phyloP scores from a whole-genome alignment of 768 basidiomycete genomes.

The Amanita fuliginea region DNA sequence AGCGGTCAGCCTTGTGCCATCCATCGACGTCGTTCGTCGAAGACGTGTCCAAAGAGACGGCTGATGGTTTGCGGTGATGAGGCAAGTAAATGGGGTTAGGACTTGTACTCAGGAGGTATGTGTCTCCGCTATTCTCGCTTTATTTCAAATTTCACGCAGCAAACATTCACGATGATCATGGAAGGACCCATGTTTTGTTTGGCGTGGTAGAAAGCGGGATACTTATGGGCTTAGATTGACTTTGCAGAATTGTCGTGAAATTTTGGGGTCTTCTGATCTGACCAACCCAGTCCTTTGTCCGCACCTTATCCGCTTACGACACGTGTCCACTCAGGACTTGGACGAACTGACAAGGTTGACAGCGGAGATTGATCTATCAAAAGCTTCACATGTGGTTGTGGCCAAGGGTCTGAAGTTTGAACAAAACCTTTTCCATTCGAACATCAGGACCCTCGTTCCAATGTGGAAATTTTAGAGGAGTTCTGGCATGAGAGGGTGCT shows the following conservation, averaged over 20 bases:
- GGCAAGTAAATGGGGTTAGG: conserved; percentile 15
- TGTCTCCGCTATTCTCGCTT: background rate
- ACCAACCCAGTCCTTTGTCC: background rate
- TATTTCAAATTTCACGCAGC: too few relatives aligned
- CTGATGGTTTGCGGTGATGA: conserved; percentile 17
- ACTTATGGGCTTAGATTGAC: background rate
- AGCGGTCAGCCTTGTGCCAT: conserved; percentile 19
- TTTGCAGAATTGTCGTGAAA: background rate
- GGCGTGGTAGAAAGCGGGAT: background rate
- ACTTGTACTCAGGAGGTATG: background rate
- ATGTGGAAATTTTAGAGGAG: background rate
- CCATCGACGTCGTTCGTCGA: conserved; percentile 12
- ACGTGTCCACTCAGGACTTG: background rate
- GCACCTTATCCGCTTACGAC: conserved; percentile 1
- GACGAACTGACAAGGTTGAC: background rate
- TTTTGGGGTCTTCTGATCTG: conserved; percentile 1
- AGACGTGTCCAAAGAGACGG: conserved; percentile 19
- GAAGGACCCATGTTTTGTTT: too few relatives aligned
- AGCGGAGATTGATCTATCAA: background rate
- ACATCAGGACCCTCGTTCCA: background rate
- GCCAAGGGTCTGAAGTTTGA: background rate
- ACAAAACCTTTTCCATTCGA: background rate
- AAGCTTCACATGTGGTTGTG: background rate
- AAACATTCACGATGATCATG: too few relatives aligned
- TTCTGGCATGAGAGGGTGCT: background rate